Percentiles rank a stretch among this genome's conserved stretches.
These are phyloP conservation scores for Exophiala sp. DNA, from an alignment of 2,329 filamentous ascomycete genomes.

Conservation along the genomic window DNA sequence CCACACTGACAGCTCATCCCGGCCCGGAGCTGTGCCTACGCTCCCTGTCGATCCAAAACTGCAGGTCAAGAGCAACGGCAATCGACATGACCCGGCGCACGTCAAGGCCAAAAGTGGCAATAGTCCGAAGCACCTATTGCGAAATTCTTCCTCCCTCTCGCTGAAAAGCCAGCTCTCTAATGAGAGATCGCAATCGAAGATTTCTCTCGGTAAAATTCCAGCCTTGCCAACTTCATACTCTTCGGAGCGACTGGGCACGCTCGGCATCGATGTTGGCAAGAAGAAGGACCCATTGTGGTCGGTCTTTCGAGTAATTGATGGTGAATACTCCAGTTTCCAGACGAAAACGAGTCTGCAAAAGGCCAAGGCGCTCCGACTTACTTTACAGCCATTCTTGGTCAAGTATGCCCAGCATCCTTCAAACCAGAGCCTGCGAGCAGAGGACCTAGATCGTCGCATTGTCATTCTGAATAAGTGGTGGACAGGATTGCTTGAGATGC, in stretches of 20 bases:
- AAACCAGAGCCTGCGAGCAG: constrained; percentile 59
- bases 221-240: constrained; percentile 41
- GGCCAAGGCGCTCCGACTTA: constrained; percentile 65
- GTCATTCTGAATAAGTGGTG: constrained; percentile 88
- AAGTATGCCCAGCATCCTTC: constrained; percentile 64
- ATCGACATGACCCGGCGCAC: constrained; percentile 24
- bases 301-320: constrained; percentile 61
- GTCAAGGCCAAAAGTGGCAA: constrained; percentile 34
- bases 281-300: constrained; percentile 66
- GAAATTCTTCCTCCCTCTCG: constrained; percentile 38
- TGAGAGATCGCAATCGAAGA: constrained; percentile 40
- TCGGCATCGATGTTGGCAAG: constrained; percentile 38
- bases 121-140: constrained; percentile 33
- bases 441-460: constrained; percentile 74
- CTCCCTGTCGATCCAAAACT: neutral
- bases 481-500: constrained; percentile 72
- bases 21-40: neutral
- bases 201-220: constrained; percentile 44
- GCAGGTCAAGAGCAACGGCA: neutral
- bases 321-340: constrained; percentile 57
- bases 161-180: constrained; percentile 41
- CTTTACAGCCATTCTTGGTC: constrained; percentile 70
- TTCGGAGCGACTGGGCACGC: constrained; percentile 33
- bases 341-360: constrained; percentile 68
- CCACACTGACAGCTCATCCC: constrained; percentile 12